Evolutionary conservation across 2,329 filamentous ascomycete genomes (phyloP).

Genomic region (Sarocladium kiliense): DNA sequence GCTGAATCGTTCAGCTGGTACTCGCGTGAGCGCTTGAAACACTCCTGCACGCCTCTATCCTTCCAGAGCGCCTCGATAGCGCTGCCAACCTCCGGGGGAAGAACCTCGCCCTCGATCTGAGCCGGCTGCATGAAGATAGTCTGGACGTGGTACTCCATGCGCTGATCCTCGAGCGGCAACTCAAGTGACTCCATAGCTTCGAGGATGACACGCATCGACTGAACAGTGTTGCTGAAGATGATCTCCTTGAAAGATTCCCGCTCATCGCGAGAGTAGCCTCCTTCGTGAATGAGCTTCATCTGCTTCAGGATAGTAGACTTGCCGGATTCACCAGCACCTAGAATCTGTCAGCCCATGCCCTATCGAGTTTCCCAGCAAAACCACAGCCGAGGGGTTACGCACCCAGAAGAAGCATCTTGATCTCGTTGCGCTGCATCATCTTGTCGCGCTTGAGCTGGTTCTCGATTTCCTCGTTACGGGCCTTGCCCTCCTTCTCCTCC

Average conservation of each 20-base stretch:
- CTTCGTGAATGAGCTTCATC: slow-evolving; percentile 99
- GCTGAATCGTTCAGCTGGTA: slow-evolving; percentile 96
- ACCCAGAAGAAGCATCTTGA: slow-evolving; percentile 99
- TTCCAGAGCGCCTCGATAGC: slow-evolving; percentile 92
- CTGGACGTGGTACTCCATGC: slow-evolving; percentile 95
- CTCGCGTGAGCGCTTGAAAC: slow-evolving; percentile 91
- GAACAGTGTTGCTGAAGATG: slow-evolving; percentile 66
- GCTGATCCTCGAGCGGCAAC: slow-evolving; percentile 82
- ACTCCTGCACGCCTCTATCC: slow-evolving; percentile 86
- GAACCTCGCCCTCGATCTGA: slow-evolving; percentile 90
- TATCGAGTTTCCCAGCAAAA: not conserved
- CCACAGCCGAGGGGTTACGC: slow-evolving; percentile 22
- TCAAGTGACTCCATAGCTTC: slow-evolving; percentile 66
- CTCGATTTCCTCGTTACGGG: slow-evolving; percentile 99
- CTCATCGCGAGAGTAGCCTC: slow-evolving; percentile 91
- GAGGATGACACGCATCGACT: slow-evolving; percentile 65
- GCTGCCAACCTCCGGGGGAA: slow-evolving; percentile 89
- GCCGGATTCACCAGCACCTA: slow-evolving; percentile 89
- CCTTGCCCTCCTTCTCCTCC: slow-evolving; percentile 99
- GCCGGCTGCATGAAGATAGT: slow-evolving; percentile 98
- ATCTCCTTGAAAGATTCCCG: slow-evolving; percentile 67
- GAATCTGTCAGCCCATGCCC: not conserved
- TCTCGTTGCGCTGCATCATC: slow-evolving; percentile 98
- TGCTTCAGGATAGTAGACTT: slow-evolving; percentile 98
- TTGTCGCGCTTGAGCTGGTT: slow-evolving; percentile 98